These are phyloP conservation scores for Lepidium sativum DNA, from an alignment of 345 rosid genomes.

Conservation along the genomic window DNA sequence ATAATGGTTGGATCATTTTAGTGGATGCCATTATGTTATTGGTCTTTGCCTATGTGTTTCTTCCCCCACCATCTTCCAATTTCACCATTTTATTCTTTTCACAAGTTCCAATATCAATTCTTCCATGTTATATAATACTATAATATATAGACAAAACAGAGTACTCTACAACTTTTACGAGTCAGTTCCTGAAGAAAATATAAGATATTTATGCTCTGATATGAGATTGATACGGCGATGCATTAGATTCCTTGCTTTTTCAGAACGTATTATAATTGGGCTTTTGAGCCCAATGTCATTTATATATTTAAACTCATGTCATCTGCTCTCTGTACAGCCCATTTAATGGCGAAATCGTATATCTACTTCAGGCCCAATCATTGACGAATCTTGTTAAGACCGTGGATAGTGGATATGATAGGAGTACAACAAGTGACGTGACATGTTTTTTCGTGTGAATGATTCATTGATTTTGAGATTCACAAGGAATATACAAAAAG, in stretches of 20 bases:
- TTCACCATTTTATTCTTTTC: no score
- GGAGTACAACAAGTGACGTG: no score
- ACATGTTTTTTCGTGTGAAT: no score
- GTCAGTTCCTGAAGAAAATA: background rate
- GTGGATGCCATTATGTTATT: slow-evolving; percentile 26
- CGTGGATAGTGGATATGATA: no score
- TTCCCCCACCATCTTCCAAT: slow-evolving; percentile 9
- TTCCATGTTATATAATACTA: no score
- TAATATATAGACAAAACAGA: no score
- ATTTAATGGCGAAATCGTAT: background rate
- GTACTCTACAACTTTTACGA: background rate
- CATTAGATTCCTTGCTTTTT: slow-evolving; percentile 18
- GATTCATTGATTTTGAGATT: no score
- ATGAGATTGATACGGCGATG: slow-evolving; percentile 13
- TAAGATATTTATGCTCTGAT: background rate
- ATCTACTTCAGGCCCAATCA: no score
- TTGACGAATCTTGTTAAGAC: no score
- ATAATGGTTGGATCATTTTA: slow-evolving; percentile 20
- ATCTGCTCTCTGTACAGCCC: background rate
- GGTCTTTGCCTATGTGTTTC: slow-evolving; percentile 5
- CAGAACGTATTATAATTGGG: background rate
- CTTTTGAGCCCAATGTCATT: no score
- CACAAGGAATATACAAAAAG: no score
- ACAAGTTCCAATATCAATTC: slow-evolving; percentile 8
- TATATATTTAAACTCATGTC: background rate